Evolutionary conservation across 305 asterid genomes (phyloP).

Genomic region (Solanum hybrid): DNA sequence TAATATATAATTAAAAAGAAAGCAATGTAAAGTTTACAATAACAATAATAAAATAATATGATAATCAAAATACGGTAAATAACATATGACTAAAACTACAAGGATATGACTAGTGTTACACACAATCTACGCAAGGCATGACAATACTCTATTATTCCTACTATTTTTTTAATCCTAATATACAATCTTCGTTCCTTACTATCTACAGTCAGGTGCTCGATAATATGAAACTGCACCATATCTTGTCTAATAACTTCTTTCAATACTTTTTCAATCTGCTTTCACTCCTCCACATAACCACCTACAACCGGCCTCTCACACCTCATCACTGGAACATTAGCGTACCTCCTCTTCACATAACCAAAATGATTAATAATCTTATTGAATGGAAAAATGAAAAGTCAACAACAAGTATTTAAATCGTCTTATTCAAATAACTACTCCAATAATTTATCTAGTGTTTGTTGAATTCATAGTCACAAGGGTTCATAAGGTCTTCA

Average conservation of each 20-base stretch:
- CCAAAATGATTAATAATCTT: no score
- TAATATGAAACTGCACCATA: no score
- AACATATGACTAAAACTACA: background rate
- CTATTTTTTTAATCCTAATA: no score
- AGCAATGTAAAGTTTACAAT: background rate
- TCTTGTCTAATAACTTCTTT: no score
- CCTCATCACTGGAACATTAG: no score
- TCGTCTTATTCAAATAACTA: background rate
- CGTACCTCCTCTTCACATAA: background rate
- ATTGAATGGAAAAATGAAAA: background rate
- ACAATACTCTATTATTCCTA: background rate
- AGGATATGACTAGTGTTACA: background rate
- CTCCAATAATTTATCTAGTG: background rate
- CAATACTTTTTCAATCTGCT: background rate
- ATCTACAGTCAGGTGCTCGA: fast-evolving
- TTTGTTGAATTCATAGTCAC: background rate
- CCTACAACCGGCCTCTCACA: no score
- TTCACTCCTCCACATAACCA: background rate
- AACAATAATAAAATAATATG: no score
- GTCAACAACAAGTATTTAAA: background rate
- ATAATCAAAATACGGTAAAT: no score
- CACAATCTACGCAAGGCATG: no score
- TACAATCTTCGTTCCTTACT: background rate
- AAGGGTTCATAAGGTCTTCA: background rate
- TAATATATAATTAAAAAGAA: no score